phyloP scores from a whole-genome alignment of 73 alveolate genomes.

The Durusdinium trenchii region DNA sequence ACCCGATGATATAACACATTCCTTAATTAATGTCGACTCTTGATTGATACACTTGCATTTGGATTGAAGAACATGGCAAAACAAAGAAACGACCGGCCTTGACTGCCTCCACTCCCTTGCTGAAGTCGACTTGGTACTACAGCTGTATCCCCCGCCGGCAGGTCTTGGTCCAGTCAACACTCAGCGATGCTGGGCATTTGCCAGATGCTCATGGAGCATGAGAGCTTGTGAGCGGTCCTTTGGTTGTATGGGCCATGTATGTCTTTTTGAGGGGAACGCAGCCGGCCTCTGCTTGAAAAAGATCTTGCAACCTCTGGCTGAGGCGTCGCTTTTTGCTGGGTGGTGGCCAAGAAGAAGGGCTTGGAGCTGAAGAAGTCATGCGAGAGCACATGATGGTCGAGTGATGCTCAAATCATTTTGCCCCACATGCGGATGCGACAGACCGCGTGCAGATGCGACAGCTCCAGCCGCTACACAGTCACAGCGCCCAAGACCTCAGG shows the following conservation, averaged over 20 bases:
- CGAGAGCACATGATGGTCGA: neutral
- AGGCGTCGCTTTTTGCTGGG: constrained; percentile 12
- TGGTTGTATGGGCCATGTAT: neutral
- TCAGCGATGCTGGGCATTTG: neutral
- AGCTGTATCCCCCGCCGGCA: neutral
- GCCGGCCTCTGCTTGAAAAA: neutral
- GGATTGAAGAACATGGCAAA: no score
- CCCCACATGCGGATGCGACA: neutral
- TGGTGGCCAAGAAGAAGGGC: neutral
- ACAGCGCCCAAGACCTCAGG: no score
- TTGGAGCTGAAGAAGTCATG: neutral
- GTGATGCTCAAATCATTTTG: neutral
- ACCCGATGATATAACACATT: no score
- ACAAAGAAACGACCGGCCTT: no score
- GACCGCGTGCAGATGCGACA: no score
- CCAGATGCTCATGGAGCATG: neutral
- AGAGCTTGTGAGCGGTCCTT: neutral
- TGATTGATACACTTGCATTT: no score
- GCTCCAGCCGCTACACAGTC: no score
- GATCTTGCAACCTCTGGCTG: neutral
- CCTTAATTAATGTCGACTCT: no score
- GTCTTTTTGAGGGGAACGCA: neutral
- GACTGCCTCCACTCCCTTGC: no score
- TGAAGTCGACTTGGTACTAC: no score
- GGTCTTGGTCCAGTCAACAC: neutral